Conservation (phyloP, 306 rosid species). For the Cucumis melo region DNA sequence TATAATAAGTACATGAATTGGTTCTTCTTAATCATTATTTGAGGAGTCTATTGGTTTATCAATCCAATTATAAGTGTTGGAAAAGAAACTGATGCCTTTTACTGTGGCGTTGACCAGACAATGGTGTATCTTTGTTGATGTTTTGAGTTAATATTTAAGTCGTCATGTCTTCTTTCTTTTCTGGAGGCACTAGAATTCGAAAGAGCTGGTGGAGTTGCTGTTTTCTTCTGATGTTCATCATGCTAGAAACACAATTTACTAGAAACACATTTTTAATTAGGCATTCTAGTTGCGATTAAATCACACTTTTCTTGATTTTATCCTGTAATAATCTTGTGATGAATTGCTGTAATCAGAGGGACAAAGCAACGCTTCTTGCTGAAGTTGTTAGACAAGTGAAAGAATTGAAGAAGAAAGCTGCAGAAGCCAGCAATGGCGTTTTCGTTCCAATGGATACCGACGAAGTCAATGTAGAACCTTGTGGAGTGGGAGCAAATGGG, state of each 20-base stretch:
- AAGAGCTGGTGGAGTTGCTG: background rate
- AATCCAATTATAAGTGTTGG: background rate
- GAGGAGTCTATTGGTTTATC: background rate
- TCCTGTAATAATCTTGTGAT: background rate
- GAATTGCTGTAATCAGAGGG: slow-evolving; percentile 47
- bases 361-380: slow-evolving; percentile 72
- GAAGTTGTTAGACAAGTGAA: slow-evolving; percentile 63
- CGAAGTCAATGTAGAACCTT: slow-evolving; percentile 63
- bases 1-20: too few species aligned
- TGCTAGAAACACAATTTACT: background rate
- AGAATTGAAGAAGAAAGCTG: slow-evolving; percentile 53
- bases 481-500: slow-evolving; percentile 22
- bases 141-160: background rate
- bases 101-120: background rate
- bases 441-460: slow-evolving; percentile 63
- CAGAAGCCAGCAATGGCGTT: slow-evolving; percentile 54
- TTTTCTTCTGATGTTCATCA: background rate
- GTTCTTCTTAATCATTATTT: background rate
- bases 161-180: background rate
- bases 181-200: background rate
- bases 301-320: background rate
- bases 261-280: too few species aligned
- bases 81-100: background rate
- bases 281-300: background rate
- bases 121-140: background rate